Evolutionary conservation across 306 rosid genomes (phyloP).

Genomic region (Sphenostylis stenocarpa): DNA sequence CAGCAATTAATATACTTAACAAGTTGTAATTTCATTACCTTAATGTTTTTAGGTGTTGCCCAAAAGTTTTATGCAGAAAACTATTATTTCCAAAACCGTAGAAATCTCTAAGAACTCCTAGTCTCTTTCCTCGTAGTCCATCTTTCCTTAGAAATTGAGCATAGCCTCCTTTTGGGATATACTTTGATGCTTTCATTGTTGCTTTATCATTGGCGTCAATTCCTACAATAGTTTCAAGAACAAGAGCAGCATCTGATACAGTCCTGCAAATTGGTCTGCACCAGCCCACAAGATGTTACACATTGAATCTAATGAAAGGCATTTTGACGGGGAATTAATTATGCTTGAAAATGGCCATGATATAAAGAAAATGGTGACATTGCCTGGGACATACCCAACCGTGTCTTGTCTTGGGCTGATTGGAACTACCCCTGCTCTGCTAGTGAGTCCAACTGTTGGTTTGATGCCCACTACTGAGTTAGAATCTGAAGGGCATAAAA

Average conservation of each 20-base stretch:
- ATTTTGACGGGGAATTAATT: not conserved
- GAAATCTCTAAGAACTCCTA: constrained; percentile 48
- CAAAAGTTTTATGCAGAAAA: constrained; percentile 33
- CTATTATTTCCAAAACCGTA: constrained; percentile 27
- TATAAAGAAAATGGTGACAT: not conserved
- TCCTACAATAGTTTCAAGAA: constrained; percentile 64
- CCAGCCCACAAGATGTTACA: constrained; percentile 22
- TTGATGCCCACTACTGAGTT: constrained; percentile 63
- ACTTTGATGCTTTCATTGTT: constrained; percentile 48
- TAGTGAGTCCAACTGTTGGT: constrained; percentile 74
- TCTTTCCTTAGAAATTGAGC: constrained; percentile 48
- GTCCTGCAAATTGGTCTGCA: constrained; percentile 68
- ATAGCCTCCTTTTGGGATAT: constrained; percentile 59
- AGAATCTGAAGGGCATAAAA: constrained; percentile 48
- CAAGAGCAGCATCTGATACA: constrained; percentile 63
- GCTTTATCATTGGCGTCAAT: constrained; percentile 42
- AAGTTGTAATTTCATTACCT: constrained; percentile 47
- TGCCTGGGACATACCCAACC: constrained; percentile 50
- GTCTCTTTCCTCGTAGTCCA: constrained; percentile 65
- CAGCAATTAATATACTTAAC: not conserved
- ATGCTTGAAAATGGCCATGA: too few relatives aligned
- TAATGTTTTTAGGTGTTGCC: constrained; percentile 44
- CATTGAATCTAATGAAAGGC: not conserved
- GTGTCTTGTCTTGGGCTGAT: constrained; percentile 64
- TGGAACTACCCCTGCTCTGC: constrained; percentile 73